Evolutionary conservation across 2,329 filamentous ascomycete species (phyloP).

Genomic region (Colletotrichum brevisporum): DNA sequence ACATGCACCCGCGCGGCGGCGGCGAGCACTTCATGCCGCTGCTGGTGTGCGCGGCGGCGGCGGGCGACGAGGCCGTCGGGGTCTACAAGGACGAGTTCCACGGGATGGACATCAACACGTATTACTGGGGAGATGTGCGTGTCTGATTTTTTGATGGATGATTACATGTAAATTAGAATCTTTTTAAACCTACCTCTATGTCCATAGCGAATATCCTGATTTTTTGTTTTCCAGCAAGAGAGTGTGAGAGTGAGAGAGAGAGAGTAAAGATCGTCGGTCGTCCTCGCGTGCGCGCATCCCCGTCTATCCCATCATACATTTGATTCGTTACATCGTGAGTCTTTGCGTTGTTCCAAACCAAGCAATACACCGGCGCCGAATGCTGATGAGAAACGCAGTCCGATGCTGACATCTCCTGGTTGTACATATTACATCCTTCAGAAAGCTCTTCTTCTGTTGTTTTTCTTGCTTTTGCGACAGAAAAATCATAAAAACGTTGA

Average conservation of each 20-base stretch:
- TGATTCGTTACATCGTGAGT: constrained; percentile 35
- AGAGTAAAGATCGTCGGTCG: not conserved
- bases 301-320: constrained; percentile 33
- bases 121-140: constrained; percentile 63
- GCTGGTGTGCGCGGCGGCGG: constrained; percentile 68
- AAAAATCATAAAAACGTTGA: not conserved
- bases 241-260: not conserved
- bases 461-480: constrained; percentile 27
- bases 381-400: constrained; percentile 31
- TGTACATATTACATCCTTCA: constrained; percentile 12
- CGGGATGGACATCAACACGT: constrained; percentile 67
- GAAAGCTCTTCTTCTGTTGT: constrained; percentile 9
- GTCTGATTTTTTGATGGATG: constrained; percentile 13
- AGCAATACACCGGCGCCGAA: constrained; percentile 24
- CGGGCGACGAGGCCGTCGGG: constrained; percentile 58
- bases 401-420: not conserved
- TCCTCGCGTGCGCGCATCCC: constrained; percentile 1
- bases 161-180: too few species aligned
- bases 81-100: constrained; percentile 64
- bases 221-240: not conserved
- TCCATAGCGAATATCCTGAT: constrained; percentile 8
- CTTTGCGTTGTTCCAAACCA: constrained; percentile 23
- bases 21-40: constrained; percentile 73
- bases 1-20: constrained; percentile 67
- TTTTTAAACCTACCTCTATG: not conserved